A percentile compares a stretch with the other conserved stretches of the same genome.
phyloP scores from a whole-genome alignment of 805 yeast genomes.

The Suhomyces sp. region DNA sequence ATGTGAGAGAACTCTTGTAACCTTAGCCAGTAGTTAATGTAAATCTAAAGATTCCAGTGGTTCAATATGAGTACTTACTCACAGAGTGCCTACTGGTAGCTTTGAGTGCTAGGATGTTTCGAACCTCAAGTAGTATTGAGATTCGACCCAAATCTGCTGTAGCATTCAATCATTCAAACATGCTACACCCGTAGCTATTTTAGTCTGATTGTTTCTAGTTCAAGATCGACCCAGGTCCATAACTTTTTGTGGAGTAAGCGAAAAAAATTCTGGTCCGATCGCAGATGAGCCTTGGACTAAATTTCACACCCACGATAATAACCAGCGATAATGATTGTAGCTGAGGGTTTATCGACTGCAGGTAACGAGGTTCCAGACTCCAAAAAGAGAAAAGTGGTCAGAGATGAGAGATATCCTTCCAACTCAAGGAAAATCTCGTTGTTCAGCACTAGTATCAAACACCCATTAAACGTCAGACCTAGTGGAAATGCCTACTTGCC shows the following conservation, averaged over 20 bases:
- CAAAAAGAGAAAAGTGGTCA: constrained; percentile 6
- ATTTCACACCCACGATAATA: not conserved
- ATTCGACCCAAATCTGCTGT: not conserved
- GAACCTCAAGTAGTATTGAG: too few relatives aligned
- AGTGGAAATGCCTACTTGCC: constrained; percentile 60
- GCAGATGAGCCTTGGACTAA: constrained; percentile 3
- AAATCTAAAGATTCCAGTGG: not conserved
- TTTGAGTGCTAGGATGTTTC: not conserved
- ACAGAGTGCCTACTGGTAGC: not conserved
- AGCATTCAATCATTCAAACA: not conserved
- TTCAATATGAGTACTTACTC: not conserved
- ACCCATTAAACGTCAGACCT: constrained; percentile 75
- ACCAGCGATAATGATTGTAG: not conserved
- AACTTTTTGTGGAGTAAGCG: not conserved
- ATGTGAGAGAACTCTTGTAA: not conserved
- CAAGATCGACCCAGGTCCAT: not conserved
- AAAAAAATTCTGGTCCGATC: not conserved
- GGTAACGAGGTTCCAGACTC: not conserved
- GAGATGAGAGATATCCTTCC: constrained; percentile 6
- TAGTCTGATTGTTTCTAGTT: not conserved
- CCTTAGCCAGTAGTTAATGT: too few relatives aligned
- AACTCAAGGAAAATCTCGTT: constrained; percentile 14
- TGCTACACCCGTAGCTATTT: not conserved
- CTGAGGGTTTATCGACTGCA: not conserved
- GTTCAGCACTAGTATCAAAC: constrained; percentile 39